phyloP scores from a whole-genome alignment of 352 stramenopile genomes.

The Blastocystis hominis region DNA sequence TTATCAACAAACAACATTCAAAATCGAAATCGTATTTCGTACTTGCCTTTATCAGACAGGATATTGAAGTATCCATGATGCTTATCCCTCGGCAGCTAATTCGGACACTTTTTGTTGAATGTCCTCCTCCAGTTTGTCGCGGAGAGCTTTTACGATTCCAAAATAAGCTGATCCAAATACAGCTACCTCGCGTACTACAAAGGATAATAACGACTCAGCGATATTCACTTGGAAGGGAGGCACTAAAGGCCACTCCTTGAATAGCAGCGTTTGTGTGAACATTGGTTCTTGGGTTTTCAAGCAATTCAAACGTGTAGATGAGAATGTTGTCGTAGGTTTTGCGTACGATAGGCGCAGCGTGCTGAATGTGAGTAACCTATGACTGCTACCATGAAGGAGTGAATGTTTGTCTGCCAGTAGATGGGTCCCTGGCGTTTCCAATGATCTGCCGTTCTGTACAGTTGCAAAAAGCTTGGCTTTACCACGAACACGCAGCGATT shows the following conservation, averaged over 20 bases:
- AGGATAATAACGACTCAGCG: background rate
- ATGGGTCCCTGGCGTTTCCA: slow-evolving; percentile 26
- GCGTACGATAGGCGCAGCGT: slow-evolving; percentile 29
- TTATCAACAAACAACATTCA: background rate
- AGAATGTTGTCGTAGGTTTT: slow-evolving; percentile 58
- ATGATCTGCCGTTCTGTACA: slow-evolving; percentile 18
- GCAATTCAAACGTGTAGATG: slow-evolving; percentile 53
- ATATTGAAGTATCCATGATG: background rate
- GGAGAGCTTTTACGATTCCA: slow-evolving; percentile 43
- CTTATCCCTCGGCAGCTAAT: slow-evolving; percentile 1
- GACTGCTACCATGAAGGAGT: slow-evolving; percentile 46
- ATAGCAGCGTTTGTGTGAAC: slow-evolving; percentile 42
- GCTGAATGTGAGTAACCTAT: background rate
- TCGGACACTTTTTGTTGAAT: slow-evolving; percentile 44
- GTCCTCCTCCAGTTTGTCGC: slow-evolving; percentile 38
- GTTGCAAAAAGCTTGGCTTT: slow-evolving; percentile 56
- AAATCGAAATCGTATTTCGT: too few species aligned
- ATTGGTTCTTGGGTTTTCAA: slow-evolving; percentile 51
- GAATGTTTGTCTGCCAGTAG: slow-evolving; percentile 57
- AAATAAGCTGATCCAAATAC: slow-evolving; percentile 52
- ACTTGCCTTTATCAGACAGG: background rate
- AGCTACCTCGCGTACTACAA: slow-evolving; percentile 27
- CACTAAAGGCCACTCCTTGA: slow-evolving; percentile 41
- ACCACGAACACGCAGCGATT: slow-evolving; percentile 56
- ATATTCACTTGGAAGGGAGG: slow-evolving; percentile 9